These are phyloP conservation scores for Dioscorea zingiberensis DNA, from an alignment of 106 monocot species.

Conservation along the genomic window DNA sequence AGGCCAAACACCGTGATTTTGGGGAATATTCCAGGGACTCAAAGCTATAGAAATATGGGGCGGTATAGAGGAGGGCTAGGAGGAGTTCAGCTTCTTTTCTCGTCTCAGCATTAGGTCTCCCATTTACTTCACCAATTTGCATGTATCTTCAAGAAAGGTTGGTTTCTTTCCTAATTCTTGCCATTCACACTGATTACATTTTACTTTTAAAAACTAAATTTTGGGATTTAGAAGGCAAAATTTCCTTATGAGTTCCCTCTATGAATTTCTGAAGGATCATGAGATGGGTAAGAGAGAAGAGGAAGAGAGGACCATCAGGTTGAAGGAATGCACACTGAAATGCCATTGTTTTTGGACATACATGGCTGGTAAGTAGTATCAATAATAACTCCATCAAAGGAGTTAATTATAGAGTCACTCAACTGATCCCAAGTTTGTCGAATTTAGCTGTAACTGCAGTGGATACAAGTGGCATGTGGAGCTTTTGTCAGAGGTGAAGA, in stretches of 20 bases:
- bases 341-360: constrained; percentile 33
- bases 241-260: background rate
- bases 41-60: constrained; percentile 48
- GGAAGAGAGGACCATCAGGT: constrained; percentile 14
- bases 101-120: constrained; percentile 47
- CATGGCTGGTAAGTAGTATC: constrained; percentile 18
- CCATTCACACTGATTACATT: too few species aligned
- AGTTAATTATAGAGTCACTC: too few species aligned
- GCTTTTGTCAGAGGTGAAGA: constrained; percentile 26
- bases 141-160: constrained; percentile 62
- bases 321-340: constrained; percentile 17
- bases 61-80: constrained; percentile 44
- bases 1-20: constrained; percentile 58
- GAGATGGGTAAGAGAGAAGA: constrained; percentile 30
- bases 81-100: constrained; percentile 46
- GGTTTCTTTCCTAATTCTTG: background rate
- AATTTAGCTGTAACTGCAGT: constrained; percentile 25
- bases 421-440: background rate
- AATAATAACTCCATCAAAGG: too few species aligned
- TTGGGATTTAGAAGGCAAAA: background rate
- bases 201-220: too few species aligned
- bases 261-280: constrained; percentile 10
- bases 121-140: constrained; percentile 52
- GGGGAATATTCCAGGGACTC: constrained; percentile 48
- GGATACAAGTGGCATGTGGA: constrained; percentile 34